Evolutionary conservation across 495 filamentous ascomycete species (phyloP), one percentile per base, ranked within the genome.

Genomic region (Cercophora sp.): DNA sequence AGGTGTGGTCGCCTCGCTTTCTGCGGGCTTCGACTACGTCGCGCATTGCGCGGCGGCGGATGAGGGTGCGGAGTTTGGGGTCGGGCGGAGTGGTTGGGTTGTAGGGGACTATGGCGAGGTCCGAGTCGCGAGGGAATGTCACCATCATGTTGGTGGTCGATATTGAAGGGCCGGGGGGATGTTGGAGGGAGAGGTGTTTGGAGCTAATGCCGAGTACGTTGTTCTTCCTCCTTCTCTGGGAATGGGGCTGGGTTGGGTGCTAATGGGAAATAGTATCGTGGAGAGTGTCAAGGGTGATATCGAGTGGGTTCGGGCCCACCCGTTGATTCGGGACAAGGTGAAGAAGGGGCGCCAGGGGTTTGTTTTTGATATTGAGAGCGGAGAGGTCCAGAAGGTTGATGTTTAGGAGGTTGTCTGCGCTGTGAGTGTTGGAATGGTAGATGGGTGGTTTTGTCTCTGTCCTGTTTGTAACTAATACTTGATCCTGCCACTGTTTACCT

Each of bases 1-100:
- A 57, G 10, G 62, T 60, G 42, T 62, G 66, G 11, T 59, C 60
- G 8, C 61, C 64, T 19, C 54, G 46, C 31, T 57, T 43, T 39
- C 47, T 53, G 36, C 68, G 41, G 9, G 62, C 61, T 25, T 57
- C 60, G 4, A 62, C 65, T 15, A 58, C 65, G 41, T 66, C 67
- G 42, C 52, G 54, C 69, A 72, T 72, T 15, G 69, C 69, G 51
- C 66, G 69, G 52, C 60, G 68, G 1, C 69, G 66, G 48, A 72
- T 69, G 26, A 63, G 31, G 10, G 42, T 56, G 15, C 65, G 62
- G 13, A 59, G 36, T 3, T 52, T 58, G 8, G 54, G 43, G 50
- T 61, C 57, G n/a, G 48, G 46, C n/a, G 63, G 60, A 9, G 61
- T 42, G 4, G 46, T 55, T 9, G 66, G 61, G 32, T 49, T 40